A percentile compares a stretch with the other conserved stretches of the same genome.
phyloP scores from a whole-genome alignment of 176 grass and related monocot genomes.

The Bonia amplexicaulis region DNA sequence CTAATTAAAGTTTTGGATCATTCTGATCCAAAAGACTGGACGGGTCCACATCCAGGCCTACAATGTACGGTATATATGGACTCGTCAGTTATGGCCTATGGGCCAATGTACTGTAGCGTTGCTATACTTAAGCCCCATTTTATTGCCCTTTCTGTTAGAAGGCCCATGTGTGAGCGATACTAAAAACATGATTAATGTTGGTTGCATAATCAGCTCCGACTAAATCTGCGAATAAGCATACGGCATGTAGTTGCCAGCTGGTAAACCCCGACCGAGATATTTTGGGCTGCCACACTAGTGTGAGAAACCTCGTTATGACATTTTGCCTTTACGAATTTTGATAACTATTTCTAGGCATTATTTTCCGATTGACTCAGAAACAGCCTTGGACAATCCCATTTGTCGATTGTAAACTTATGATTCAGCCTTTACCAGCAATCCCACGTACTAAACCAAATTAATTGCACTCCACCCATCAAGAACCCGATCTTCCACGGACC shows the following conservation, averaged over 20 bases:
- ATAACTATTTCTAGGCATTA: background rate
- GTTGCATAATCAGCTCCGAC: no score
- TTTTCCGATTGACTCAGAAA: background rate
- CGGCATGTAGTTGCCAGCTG: no score
- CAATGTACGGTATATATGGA: no score
- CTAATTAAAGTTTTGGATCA: no score
- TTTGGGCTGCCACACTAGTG: background rate
- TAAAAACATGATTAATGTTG: no score
- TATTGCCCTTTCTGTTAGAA: background rate
- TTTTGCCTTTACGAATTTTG: background rate
- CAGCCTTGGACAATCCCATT: background rate
- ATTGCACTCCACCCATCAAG: background rate
- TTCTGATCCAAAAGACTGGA: no score
- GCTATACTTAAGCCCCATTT: background rate
- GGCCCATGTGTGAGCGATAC: no score
- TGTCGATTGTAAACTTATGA: background rate
- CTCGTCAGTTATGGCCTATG: background rate
- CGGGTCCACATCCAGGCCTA: background rate
- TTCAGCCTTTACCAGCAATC: background rate
- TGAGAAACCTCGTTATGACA: background rate
- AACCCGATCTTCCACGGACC: background rate
- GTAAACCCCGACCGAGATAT: background rate
- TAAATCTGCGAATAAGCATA: background rate
- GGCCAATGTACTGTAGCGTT: no score
- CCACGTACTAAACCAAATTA: background rate